phyloP scores from a whole-genome alignment of 768 basidiomycete species.

The Lactarius evosmus region DNA sequence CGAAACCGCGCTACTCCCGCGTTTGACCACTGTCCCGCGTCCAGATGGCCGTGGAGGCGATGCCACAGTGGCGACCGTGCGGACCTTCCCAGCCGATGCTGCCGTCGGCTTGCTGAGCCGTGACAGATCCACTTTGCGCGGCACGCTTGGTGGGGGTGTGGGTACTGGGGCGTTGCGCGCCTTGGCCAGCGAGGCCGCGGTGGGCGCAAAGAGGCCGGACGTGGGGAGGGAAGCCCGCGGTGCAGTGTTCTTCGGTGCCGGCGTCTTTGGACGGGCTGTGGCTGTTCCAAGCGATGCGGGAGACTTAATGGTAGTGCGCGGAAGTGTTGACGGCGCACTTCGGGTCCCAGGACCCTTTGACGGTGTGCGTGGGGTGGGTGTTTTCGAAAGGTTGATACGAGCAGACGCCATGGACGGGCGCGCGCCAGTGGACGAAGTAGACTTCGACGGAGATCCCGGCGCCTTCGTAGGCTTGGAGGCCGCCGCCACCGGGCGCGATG shows the following conservation, averaged over 20 bases:
- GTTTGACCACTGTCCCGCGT: constrained; percentile 32
- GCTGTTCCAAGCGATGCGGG: constrained; percentile 37
- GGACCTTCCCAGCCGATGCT: constrained; percentile 64
- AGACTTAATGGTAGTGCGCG: constrained; percentile 29
- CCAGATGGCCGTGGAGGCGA: constrained; percentile 30
- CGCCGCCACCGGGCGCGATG: constrained; percentile 7
- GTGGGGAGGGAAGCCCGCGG: constrained; percentile 36
- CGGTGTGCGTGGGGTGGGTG: constrained; percentile 27
- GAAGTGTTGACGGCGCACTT: constrained; percentile 25
- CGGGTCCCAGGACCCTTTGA: constrained; percentile 26
- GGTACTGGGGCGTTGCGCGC: constrained; percentile 54
- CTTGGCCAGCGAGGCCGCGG: constrained; percentile 75
- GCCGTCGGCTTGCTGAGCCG: constrained; percentile 82
- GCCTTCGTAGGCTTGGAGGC: constrained; percentile 15
- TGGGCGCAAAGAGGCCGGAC: constrained; percentile 73
- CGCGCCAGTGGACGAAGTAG: constrained; percentile 26
- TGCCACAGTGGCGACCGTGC: constrained; percentile 33
- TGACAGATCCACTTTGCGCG: constrained; percentile 50
- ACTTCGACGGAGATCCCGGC: constrained; percentile 30
- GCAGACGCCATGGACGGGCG: constrained; percentile 25
- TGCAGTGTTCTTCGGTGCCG: constrained; percentile 19
- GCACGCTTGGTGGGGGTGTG: constrained; percentile 50
- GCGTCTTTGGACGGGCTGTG: constrained; percentile 34
- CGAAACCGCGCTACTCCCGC: constrained; percentile 13
- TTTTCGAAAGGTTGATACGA: constrained; percentile 24